Base-by-base conservation (phyloP, 768 basidiomycete genomes). In the Lactifluus echinatus region DNA sequence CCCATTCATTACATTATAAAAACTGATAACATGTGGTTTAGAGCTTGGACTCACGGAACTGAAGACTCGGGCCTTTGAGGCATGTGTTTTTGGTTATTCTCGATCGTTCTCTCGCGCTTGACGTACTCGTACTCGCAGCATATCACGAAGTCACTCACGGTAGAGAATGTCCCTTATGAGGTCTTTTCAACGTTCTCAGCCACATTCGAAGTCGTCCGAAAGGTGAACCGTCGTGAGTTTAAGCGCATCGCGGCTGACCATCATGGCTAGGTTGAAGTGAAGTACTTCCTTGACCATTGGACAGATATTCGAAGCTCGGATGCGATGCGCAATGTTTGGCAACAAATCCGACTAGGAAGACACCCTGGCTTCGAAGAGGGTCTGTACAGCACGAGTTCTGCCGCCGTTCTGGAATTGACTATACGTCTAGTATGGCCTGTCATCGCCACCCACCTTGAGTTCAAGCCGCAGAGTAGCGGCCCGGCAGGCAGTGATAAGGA, bases 331-430 rank as follows among this genome's bases (percentile, higher is more conserved):
- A 79, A 77, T 61, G 85, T 93, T 4, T 93, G 89, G 87, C 79
- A 83, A 55, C 88, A 92, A 70, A 91, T 94, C 40, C 76, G 92
- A 54, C 76, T 81, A 47, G 91, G 91, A 43, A 77, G 87, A 33
- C 87, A 92, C 67, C 86, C 89, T 17, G 90, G 91, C 1, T 93
- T 92, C 66, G 91, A 92, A 71, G 88, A 91, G 77, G 85, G 86
- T 85, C 15, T 10, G 73, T 67, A 60, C 33, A 29, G 21, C 53
- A 37, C 14, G 2, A 8, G 28, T 40, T 40, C n/a, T 33, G 26
- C 34, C 10, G 23, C 47, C 28, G 19, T n/a, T 37, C 37, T 21
- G 19, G 8, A 39, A 34, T 37, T 50, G 37, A 42, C 49, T 45
- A 29, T 21, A n/a, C 14, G 43, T 44, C 47, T 53, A 74, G 84